Percentiles rank a stretch among this genome's conserved stretches.
Evolutionary conservation across 768 basidiomycete genomes (phyloP).

Genomic region (Leucocoprinus sp.): DNA sequence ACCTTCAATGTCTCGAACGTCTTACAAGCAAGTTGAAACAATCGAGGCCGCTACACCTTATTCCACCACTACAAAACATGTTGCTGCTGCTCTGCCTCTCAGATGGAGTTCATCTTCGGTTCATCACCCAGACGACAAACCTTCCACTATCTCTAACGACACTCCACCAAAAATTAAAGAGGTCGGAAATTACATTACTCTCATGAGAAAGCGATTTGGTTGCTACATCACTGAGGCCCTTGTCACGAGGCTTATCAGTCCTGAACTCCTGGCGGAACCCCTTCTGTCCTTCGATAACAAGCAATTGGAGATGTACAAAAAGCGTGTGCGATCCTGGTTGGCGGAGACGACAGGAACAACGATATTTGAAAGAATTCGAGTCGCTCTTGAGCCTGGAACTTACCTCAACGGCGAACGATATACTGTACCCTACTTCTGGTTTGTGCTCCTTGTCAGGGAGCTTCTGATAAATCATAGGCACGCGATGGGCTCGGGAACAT

Average conservation of each 20-base stretch:
- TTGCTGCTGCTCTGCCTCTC: too few species aligned
- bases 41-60: too few species aligned
- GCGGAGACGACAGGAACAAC: not conserved
- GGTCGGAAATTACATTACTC: not conserved
- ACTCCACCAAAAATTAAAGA: not conserved
- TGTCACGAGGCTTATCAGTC: not conserved
- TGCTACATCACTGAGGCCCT: not conserved
- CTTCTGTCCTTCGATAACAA: not conserved
- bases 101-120: too few species aligned
- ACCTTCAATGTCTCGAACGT: too few species aligned
- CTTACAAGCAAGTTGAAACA: too few species aligned
- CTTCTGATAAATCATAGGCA: not conserved
- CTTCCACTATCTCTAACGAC: not conserved
- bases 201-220: not conserved
- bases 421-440: not conserved
- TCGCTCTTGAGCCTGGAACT: not conserved
- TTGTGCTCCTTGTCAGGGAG: constrained; percentile 1
- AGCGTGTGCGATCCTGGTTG: not conserved
- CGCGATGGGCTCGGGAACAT: not conserved
- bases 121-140: too few species aligned
- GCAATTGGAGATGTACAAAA: not conserved
- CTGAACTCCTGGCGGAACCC: not conserved
- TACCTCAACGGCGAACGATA: not conserved
- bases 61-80: too few species aligned
- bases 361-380: not conserved